Evolutionary conservation across 257 asterid species (phyloP).

Genomic region (Solanum virginianum): DNA sequence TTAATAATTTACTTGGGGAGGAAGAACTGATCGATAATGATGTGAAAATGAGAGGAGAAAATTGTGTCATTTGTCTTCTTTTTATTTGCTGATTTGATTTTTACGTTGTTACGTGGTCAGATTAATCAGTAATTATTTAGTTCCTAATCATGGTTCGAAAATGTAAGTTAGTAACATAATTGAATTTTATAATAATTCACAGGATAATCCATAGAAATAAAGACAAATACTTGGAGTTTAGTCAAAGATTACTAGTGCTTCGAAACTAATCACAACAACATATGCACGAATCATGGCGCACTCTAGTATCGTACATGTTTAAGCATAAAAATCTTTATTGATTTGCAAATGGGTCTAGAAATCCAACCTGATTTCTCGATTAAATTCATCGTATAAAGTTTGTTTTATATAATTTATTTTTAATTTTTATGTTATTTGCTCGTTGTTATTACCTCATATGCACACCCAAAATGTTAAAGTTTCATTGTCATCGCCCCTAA

Average conservation of each 20-base stretch:
- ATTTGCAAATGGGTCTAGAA: not conserved
- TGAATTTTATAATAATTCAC: not conserved
- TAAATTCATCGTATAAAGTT: too few species aligned
- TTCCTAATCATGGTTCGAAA: not conserved
- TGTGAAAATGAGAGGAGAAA: not conserved
- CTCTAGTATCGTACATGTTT: not conserved
- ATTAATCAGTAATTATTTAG: not conserved
- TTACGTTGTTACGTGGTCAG: not conserved
- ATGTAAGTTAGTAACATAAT: not conserved
- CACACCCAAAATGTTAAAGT: too few species aligned
- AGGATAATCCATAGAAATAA: not conserved
- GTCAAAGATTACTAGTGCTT: not conserved
- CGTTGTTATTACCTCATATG: too few species aligned
- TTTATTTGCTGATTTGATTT: not conserved
- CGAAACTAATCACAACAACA: not conserved
- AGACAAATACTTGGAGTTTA: not conserved
- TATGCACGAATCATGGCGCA: not conserved
- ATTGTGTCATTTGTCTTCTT: not conserved
- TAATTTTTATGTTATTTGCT: too few species aligned
- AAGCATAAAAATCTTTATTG: not conserved
- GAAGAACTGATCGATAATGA: not conserved
- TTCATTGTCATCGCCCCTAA: too few species aligned
- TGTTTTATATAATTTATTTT: too few species aligned
- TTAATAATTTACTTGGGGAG: not conserved
- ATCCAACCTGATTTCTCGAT: too few species aligned